phyloP scores from a whole-genome alignment of 345 rosid species.

The Crucihimalaya himalaica region DNA sequence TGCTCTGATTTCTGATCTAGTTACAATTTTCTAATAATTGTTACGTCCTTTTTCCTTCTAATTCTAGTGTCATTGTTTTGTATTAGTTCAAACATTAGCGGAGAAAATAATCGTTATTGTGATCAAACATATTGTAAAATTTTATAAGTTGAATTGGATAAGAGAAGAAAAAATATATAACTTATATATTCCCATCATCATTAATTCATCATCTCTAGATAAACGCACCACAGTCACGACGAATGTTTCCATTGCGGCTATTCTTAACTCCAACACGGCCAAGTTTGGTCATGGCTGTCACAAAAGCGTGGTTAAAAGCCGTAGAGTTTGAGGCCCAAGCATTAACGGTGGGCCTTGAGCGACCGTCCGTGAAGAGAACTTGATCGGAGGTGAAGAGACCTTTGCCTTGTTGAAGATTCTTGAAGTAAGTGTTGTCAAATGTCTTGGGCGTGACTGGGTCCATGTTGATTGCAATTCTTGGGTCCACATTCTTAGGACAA shows the following conservation, averaged over 20 bases:
- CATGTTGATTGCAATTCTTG: conserved; percentile 71
- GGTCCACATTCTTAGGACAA: conserved; percentile 72
- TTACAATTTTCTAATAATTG: neutral
- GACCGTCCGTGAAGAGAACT: conserved; percentile 53
- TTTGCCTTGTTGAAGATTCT: conserved; percentile 66
- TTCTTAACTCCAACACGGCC: conserved; percentile 71
- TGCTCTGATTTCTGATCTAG: neutral
- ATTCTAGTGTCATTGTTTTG: neutral
- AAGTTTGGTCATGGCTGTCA: conserved; percentile 61
- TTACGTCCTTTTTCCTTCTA: neutral
- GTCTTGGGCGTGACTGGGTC: conserved; percentile 59
- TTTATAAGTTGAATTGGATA: neutral
- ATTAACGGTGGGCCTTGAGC: conserved; percentile 58
- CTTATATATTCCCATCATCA: neutral
- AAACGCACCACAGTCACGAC: conserved; percentile 53
- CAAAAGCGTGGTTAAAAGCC: conserved; percentile 57
- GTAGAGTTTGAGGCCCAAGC: conserved; percentile 51
- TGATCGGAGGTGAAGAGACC: conserved; percentile 84
- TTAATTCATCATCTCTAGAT: conserved; percentile 37
- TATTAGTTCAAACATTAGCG: neutral
- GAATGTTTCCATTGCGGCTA: conserved; percentile 59
- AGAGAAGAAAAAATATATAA: neutral
- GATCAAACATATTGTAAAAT: no score
- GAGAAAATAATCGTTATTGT: neutral
- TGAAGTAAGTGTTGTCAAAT: conserved; percentile 70